Conservation (phyloP, 148 eudicot genomes). For the Drosera capensis region DNA sequence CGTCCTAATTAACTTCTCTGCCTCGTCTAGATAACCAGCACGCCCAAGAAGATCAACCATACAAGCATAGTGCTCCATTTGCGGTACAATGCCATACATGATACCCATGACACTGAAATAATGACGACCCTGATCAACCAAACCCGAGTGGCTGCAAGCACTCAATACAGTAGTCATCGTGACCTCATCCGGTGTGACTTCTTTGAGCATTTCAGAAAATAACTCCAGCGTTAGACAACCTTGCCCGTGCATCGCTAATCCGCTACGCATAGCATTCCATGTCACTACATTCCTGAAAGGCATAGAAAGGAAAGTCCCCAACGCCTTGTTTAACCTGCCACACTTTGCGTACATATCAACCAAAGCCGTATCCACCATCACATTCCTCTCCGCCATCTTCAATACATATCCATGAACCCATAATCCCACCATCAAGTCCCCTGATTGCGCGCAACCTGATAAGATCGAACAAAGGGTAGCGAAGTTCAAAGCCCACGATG, state of each 20-base stretch:
- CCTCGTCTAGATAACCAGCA: constrained; percentile 20
- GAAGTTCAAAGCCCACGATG: constrained; percentile 4
- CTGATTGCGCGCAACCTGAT: constrained; percentile 20
- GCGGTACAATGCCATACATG: constrained; percentile 16
- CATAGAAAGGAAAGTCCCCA: constrained; percentile 11
- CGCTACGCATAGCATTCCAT: constrained; percentile 31
- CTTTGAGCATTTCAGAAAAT: constrained; percentile 19
- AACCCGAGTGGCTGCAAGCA: constrained; percentile 30
- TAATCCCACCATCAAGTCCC: constrained; percentile 14
- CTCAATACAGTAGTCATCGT: constrained; percentile 22
- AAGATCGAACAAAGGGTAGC: constrained; percentile 17
- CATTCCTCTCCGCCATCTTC: constrained; percentile 12
- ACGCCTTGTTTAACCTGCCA: constrained; percentile 19
- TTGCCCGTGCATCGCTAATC: constrained; percentile 28
- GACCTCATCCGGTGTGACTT: constrained; percentile 19
- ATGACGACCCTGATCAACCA: constrained; percentile 18
- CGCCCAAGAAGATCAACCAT: constrained; percentile 28
- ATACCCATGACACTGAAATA: constrained; percentile 12
- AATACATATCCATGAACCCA: constrained; percentile 26
- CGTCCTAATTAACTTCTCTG: constrained; percentile 13
- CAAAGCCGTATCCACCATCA: constrained; percentile 17
- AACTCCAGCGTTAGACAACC: constrained; percentile 11
- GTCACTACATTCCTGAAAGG: constrained; percentile 18
- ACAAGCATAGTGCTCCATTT: constrained; percentile 30
- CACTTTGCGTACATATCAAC: constrained; percentile 36